Base-by-base conservation (phyloP, 768 basidiomycete genomes). In the Serendipita sp. region DNA sequence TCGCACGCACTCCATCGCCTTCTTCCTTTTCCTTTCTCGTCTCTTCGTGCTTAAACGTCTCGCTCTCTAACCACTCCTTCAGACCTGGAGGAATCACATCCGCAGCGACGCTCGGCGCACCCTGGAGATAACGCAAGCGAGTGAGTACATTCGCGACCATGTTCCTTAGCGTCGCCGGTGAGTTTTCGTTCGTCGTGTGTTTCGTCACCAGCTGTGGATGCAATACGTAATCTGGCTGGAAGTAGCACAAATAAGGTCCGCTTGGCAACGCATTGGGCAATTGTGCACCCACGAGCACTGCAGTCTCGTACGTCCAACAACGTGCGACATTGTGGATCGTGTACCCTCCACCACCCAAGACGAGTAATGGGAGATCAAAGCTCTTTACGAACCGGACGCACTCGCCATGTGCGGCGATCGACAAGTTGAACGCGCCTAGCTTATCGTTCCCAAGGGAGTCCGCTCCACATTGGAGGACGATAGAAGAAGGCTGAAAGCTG, bases 261-360 rank as follows among this genome's bases (percentile, higher is more conserved):
- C 77, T 76, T 0, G 95, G 95, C 6, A 99, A 83, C 65, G 87
- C 85, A 74, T 95, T 87, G 0, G 92, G 87, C 33, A 99, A 81
- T 43, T 80, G 74, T 0, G 85, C 82, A 15, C 89, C 91, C 52
- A 96, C 86, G 5, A 95, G 83, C 0, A 98, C 88, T 23, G 23
- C 40, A 40, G 96, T 99, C 75, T 99, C 96, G 70, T 84, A 99
- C 23, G 96, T 95, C 96, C 96, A 99, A 11, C 89, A 86, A 46
- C 96, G 82, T 67, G 91, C 93, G 66, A 97, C 95, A 67, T 95
- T 95, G 48, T 94, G 87, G 83, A 99, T 95, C 2, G 96, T 99
- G 74, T 99, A 99, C 0, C 96, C 96, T 8, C 96, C 96, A 31
- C 96, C 96, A 13, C 96, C 96, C 29, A 99, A 83, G 18, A 99